These are phyloP conservation scores for Geosiphon pyriformis DNA, from an alignment of 192 early-diverging fungal species.

Conservation along the genomic window DNA sequence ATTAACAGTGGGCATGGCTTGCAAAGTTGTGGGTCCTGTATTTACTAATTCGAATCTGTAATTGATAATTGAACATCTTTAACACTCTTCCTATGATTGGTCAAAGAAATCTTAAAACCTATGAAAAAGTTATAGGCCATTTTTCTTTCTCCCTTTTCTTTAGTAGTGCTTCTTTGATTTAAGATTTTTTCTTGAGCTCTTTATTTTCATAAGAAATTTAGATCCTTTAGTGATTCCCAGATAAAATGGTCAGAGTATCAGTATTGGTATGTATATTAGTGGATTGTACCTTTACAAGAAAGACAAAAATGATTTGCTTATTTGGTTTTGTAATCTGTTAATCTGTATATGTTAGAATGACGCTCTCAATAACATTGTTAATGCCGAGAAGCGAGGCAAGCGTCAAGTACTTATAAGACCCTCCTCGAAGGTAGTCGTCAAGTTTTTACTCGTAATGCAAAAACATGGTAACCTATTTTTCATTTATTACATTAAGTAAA, in stretches of 20 bases:
- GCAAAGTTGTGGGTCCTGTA: too few relatives aligned
- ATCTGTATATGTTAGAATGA: conserved; percentile 64
- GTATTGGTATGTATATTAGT: conserved; percentile 44
- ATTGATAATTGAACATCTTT: too few relatives aligned
- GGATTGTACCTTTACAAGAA: too few relatives aligned
- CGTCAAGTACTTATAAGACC: conserved; percentile 96
- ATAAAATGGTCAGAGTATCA: conserved; percentile 97
- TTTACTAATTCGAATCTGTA: too few relatives aligned
- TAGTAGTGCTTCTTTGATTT: too few relatives aligned
- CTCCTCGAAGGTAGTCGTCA: conserved; percentile 96
- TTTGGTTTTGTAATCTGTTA: too few relatives aligned
- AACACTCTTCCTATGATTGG: too few relatives aligned
- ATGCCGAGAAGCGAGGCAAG: conserved; percentile 98
- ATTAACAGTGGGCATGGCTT: conserved; percentile 91
- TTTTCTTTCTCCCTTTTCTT: not conserved
- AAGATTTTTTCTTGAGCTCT: too few relatives aligned
- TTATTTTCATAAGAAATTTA: too few relatives aligned
- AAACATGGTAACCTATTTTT: conserved; percentile 81
- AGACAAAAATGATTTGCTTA: too few relatives aligned
- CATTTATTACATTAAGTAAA: not conserved
- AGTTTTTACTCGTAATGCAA: conserved; percentile 99
- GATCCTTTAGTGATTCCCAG: too few relatives aligned
- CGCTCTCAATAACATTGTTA: conserved; percentile 98
- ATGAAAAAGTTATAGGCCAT: not conserved
- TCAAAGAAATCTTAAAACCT: not conserved